Evolutionary conservation across 768 basidiomycete species (phyloP), one percentile per base, ranked within the genome.

Genomic region (Lactifluus echinatus): DNA sequence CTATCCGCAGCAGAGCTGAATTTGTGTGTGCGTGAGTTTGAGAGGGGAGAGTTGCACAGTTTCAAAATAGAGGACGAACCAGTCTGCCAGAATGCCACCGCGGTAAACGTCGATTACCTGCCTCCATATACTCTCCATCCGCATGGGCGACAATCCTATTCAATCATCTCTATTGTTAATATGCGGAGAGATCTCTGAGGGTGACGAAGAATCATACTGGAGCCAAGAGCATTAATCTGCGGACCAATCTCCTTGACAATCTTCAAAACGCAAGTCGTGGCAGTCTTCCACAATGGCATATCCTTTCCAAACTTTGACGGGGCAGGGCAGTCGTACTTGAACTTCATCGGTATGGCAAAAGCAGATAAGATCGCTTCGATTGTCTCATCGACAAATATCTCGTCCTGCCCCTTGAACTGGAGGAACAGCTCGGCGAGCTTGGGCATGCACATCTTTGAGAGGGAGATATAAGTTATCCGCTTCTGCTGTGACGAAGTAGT

Each of bases 301-400:
- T 94, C 95, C 53, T 89, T 85, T 2, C 90, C 92, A 66, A 83
- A 91, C 66, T 86, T 93, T 39, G 87, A 92, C 0, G 95, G 80
- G 0, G 88, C 73, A 0, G 95, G 94, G 68, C 94, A 96, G 34
- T 95, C 92, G 62, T 97, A 95, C 71, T 94, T 94, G 61, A 98
- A 74, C 66, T 93, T 93, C 68, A 97, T 83, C 2, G 95, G 93
- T 33, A 95, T 85, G 4, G 89, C 82, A 64, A 89, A 93, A 0
- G 93, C 87, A 24, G 85, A 82, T 28, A 94, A 68, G 21, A 95
- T 73, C n/a, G 81, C 77, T 69, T 95, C 93, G 24, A 97, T 67
- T 0, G 93, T 93, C 4, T 89, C 92, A 65, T 93, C 84, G 11
- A 77, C 73, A 63, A 89, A 95, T 4, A 95, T 76, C 43, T 81